Base-by-base conservation (phyloP, 1,284 basidiomycete genomes). In the Malassezia slooffiae region DNA sequence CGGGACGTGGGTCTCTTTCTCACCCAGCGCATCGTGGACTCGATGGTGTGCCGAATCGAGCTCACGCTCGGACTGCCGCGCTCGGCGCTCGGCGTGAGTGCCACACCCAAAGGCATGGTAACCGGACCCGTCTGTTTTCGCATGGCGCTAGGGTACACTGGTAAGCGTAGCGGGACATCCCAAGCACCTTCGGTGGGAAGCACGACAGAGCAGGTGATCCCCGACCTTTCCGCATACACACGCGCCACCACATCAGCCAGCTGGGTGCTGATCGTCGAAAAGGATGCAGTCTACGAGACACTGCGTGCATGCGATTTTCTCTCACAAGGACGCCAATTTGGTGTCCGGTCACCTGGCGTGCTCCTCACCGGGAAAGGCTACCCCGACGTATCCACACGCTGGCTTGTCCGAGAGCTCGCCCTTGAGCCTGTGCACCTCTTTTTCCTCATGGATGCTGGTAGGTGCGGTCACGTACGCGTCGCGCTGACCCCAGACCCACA, bases 191-290 rank as follows among this genome's bases (percentile, higher is more conserved):
- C 35, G 20, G 13, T 27, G 21, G 12, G 35, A 4, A 13, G 22
- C 22, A 21, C 23, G 11, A 17, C 21, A 3, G 43, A 56, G 38
- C 40, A 41, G 19, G 38, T 51, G 8, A 44, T 56, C 2, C 50
- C 54, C 3, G 44, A 35, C 34, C 22, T 21, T 52, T 4, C 11
- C 16, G 28, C 16, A 23, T 11, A n/a, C n/a, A n/a, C n/a, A n/a
- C n/a, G n/a, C n/a, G 39, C 54, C 16, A n/a, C 20, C 16, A 41
- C 32, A 5, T 15, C n/a, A 1, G 52, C 38, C 3, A 32, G 42
- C 5, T 43, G 55, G 19, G 42, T 60, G n/a, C 31, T 66, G 6
- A 36, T 66, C 2, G 61, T 66, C 3, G 62, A 66, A 44, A 66
- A 66, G 27, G 59, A 63, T 24, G 57, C 60, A 0, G 49, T 52